A percentile compares a stretch with the other conserved stretches of the same genome.
These are phyloP conservation scores for Avicennia marina DNA, from an alignment of 257 asterid genomes.

Conservation along the genomic window DNA sequence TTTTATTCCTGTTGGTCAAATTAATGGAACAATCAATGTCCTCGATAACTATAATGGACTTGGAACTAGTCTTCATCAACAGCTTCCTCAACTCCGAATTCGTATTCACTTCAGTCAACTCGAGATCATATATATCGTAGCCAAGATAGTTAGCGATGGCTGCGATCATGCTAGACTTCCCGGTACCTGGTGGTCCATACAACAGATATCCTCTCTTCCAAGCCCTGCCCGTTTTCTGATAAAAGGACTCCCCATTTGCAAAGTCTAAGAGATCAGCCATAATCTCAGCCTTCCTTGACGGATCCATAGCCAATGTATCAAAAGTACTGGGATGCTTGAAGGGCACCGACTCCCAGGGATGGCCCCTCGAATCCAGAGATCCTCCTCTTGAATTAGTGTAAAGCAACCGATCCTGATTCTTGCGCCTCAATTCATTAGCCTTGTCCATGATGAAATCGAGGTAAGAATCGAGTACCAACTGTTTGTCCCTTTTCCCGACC, in stretches of 20 bases:
- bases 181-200: conserved; percentile 27
- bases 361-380: conserved; percentile 27
- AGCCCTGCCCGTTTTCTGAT: conserved; percentile 25
- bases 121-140: conserved; percentile 28
- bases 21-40: conserved; percentile 29
- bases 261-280: conserved; percentile 13
- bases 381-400: conserved; percentile 29
- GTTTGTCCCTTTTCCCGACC: conserved; percentile 20
- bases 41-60: conserved; percentile 27
- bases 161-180: conserved; percentile 30
- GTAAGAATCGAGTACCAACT: conserved; percentile 19
- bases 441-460: conserved; percentile 22
- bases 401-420: conserved; percentile 22
- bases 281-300: background rate
- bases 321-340: conserved; percentile 11
- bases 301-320: conserved; percentile 9
- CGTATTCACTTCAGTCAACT: conserved; percentile 25
- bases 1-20: background rate
- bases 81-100: conserved; percentile 27
- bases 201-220: conserved; percentile 28
- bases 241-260: conserved; percentile 21
- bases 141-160: conserved; percentile 29
- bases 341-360: conserved; percentile 31
- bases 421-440: conserved; percentile 25
- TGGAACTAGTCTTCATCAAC: conserved; percentile 27